These are phyloP conservation scores for Xylaria sp. DNA, from an alignment of 2,329 filamentous ascomycete genomes.

Conservation along the genomic window DNA sequence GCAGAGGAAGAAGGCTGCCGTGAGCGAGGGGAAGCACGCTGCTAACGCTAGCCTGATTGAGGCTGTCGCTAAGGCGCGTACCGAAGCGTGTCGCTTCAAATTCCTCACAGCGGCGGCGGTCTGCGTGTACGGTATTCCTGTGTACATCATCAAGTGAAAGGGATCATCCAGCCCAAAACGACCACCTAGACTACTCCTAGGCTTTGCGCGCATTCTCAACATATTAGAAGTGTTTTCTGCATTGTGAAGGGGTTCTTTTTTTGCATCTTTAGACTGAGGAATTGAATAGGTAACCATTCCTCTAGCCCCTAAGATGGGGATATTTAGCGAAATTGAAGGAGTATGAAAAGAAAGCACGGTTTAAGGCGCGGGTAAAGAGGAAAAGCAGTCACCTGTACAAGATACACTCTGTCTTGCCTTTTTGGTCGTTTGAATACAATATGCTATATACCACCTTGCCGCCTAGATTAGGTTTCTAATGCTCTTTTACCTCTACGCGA, in stretches of 20 bases:
- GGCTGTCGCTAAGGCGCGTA: slow-evolving; percentile 76
- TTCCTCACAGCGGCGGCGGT: slow-evolving; percentile 95
- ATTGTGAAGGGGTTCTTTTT: slow-evolving; percentile 23
- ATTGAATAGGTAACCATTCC: too few species aligned
- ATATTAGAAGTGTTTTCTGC: not conserved
- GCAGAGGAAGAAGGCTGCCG: slow-evolving; percentile 29
- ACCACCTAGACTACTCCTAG: too few species aligned
- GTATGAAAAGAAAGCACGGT: not conserved
- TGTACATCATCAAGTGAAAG: slow-evolving; percentile 66
- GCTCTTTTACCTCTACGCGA: too few species aligned
- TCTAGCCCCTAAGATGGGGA: too few species aligned
- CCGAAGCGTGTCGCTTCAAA: slow-evolving; percentile 79
- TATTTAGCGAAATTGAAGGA: too few species aligned
- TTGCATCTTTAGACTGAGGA: not conserved
- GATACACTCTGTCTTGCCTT: too few species aligned
- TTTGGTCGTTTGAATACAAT: too few species aligned
- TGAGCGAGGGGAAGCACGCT: slow-evolving; percentile 38
- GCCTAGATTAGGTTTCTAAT: too few species aligned
- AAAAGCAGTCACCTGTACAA: too few species aligned
- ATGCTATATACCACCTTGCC: too few species aligned
- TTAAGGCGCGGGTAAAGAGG: too few species aligned
- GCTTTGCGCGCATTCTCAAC: not conserved
- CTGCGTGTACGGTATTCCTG: slow-evolving; percentile 92
- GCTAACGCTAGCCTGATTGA: slow-evolving; percentile 72
- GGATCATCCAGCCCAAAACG: too few species aligned